These are phyloP conservation scores for Mycena metata DNA, from an alignment of 768 basidiomycete genomes.

Conservation along the genomic window DNA sequence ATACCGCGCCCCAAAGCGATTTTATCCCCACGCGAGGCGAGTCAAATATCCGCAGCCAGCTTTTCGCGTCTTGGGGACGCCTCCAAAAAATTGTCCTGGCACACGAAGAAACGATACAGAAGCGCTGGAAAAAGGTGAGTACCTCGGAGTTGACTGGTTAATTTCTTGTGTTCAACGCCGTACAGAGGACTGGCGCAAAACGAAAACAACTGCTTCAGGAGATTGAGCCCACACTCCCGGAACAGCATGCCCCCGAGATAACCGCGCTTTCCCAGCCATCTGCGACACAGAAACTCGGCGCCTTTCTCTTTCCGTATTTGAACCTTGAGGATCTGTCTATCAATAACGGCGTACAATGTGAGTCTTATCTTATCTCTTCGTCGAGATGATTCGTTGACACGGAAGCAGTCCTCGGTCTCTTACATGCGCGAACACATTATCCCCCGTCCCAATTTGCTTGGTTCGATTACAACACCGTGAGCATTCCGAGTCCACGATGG, in stretches of 20 bases:
- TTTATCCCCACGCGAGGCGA: neutral
- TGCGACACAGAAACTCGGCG: neutral
- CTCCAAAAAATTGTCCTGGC: conserved; percentile 12
- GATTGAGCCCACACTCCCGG: neutral
- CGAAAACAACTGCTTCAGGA: conserved; percentile 9
- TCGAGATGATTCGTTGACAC: neutral
- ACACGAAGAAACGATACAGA: conserved; percentile 25
- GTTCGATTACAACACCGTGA: conserved; percentile 19
- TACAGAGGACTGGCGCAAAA: conserved; percentile 10
- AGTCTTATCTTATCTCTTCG: neutral
- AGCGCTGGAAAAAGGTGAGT: conserved; percentile 30
- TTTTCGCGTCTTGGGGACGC: conserved; percentile 8
- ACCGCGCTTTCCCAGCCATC: neutral
- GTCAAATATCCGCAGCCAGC: neutral
- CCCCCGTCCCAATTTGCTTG: conserved; percentile 15
- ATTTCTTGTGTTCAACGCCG: neutral
- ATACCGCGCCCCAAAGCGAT: conserved; percentile 10
- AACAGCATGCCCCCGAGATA: conserved; percentile 23
- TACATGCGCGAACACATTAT: conserved; percentile 18
- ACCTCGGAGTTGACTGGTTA: neutral
- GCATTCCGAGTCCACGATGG: neutral
- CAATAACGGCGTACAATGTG: conserved; percentile 29
- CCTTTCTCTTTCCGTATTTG: conserved; percentile 25
- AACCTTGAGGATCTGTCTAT: conserved; percentile 28
- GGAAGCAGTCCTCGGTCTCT: conserved; percentile 17